Base-by-base conservation (phyloP, 176 grass and related monocot genomes). In the Musa troglodytarum region DNA sequence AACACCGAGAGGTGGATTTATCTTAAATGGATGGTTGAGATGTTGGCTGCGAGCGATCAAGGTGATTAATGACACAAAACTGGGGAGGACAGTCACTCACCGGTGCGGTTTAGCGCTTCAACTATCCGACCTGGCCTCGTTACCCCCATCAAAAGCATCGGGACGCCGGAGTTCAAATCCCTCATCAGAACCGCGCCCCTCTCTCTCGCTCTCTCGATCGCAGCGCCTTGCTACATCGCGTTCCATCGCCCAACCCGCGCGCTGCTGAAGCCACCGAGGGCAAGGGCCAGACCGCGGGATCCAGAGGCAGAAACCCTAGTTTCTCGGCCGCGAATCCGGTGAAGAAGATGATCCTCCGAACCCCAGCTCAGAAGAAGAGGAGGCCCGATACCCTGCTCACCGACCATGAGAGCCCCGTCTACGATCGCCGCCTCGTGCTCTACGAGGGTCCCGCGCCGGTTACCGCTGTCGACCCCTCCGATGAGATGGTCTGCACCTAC, bases 401-500 rank as follows among this genome's bases (percentile, higher is more conserved):
- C 69, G 79, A 66, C 28, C 72, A 72, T 53, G 53, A 72, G 59
- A 90, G 69, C 76, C 90, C 94, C 19, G 82, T 98, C 54, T 93
- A 90, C 65, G 90, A 98, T 70, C 88, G 90, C 68, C 90, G 94
- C 57, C 43, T 98, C 80, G 90, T 91, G 70, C 51, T 79, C 73
- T 93, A 98, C 78, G 86, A 85, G 50, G 80, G 76, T 11, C 83
- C 89, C 20, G 64, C 20, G 9, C 62, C 66, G 24, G 54, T 92
- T 56, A 52, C 69, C 58, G 13, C 77, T 1, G 80, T 68, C 43
- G 90, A 89, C 65, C 75, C 65, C 74, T 50, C 78, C 53, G 84
- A 84, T 78, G 83, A 88, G 66, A 88, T 93, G 82, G 84, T 93
- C 68, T 98, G 90, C 80, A 93, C 94, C 17, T 93, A 93, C 79